Percentiles rank a stretch among this genome's conserved stretches.
Evolutionary conservation across 139 green algal genomes (phyloP).

Genomic region (Chlorella sorokiniana): DNA sequence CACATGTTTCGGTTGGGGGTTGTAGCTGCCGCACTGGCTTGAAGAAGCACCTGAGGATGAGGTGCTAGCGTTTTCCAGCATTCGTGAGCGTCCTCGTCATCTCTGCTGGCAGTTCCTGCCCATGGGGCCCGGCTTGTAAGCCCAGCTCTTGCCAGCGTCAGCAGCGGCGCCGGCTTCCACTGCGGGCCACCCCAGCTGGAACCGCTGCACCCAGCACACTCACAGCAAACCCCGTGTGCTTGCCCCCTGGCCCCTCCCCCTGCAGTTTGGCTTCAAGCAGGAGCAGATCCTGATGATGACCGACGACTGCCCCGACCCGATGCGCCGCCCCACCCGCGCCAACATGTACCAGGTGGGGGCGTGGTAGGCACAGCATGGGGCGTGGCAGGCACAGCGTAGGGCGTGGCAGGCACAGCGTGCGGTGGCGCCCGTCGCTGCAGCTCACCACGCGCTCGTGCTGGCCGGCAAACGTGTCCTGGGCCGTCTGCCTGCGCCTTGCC

Average conservation of each 20-base stretch:
- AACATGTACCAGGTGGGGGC: not conserved
- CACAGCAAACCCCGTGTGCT: not conserved
- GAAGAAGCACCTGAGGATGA: not conserved
- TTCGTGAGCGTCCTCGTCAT: too few species aligned
- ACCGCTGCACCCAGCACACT: not conserved
- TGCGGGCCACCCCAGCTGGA: not conserved
- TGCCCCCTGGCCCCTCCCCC: not conserved
- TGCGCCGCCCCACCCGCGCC: conserved; percentile 35
- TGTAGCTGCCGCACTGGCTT: too few species aligned
- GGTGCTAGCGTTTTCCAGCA: too few species aligned
- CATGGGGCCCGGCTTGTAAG: not conserved
- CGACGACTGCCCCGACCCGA: conserved; percentile 45
- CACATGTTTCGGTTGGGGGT: not conserved
- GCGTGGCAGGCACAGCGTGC: too few species aligned
- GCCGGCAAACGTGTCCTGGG: too few species aligned
- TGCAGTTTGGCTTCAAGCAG: conserved; percentile 33
- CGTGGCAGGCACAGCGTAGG: too few species aligned
- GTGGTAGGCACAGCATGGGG: conserved; percentile 11
- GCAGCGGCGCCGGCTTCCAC: not conserved
- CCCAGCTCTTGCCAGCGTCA: not conserved
- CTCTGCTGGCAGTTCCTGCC: not conserved
- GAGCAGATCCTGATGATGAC: conserved; percentile 53
- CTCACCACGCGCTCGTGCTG: too few species aligned
- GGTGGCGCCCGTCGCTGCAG: not conserved
- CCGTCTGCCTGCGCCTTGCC: not conserved